A percentile compares a stretch with the other conserved stretches of the same genome.
phyloP scores from a whole-genome alignment of 2,329 filamentous ascomycete species.

The Sodiomyces alkalinus region DNA sequence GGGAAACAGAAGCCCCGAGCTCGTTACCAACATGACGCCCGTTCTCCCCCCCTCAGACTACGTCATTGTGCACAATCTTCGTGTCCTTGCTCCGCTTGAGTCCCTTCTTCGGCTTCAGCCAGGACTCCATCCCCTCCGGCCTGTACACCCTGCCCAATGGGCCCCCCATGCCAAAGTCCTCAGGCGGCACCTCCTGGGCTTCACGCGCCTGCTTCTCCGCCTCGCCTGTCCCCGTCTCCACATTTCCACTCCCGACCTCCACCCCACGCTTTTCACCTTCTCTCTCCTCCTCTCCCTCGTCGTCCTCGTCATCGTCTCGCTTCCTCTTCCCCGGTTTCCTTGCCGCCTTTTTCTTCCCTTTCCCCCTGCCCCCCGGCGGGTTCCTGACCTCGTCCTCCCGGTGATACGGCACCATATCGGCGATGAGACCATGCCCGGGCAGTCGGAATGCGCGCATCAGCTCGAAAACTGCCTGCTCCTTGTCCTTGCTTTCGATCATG shows the following conservation, averaged over 20 bases:
- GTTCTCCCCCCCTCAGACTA: too few species aligned
- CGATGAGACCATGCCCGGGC: slow-evolving; percentile 61
- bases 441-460: slow-evolving; percentile 80
- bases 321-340: slow-evolving; percentile 18
- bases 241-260: too few species aligned
- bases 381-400: slow-evolving; percentile 59
- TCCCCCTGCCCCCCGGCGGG: slow-evolving; percentile 19
- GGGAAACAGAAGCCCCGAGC: too few species aligned
- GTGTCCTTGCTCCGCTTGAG: slow-evolving; percentile 37
- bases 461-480: slow-evolving; percentile 91
- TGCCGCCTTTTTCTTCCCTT: slow-evolving; percentile 20
- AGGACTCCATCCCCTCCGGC: slow-evolving; percentile 81
- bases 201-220: slow-evolving; percentile 22
- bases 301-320: slow-evolving; percentile 20
- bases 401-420: slow-evolving; percentile 63
- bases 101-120: slow-evolving; percentile 68
- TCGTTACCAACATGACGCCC: too few species aligned
- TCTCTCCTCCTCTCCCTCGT: slow-evolving; percentile 14
- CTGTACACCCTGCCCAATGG: slow-evolving; percentile 73
- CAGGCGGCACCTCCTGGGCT: slow-evolving; percentile 47
- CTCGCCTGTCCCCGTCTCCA: slow-evolving; percentile 22
- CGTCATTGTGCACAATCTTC: slow-evolving; percentile 16
- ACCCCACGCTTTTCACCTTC: too few species aligned
- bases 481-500: slow-evolving; percentile 99
- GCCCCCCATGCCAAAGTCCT: slow-evolving; percentile 78